Evolutionary conservation across 257 asterid genomes (phyloP).

Genomic region (Fraxinus pennsylvanica): DNA sequence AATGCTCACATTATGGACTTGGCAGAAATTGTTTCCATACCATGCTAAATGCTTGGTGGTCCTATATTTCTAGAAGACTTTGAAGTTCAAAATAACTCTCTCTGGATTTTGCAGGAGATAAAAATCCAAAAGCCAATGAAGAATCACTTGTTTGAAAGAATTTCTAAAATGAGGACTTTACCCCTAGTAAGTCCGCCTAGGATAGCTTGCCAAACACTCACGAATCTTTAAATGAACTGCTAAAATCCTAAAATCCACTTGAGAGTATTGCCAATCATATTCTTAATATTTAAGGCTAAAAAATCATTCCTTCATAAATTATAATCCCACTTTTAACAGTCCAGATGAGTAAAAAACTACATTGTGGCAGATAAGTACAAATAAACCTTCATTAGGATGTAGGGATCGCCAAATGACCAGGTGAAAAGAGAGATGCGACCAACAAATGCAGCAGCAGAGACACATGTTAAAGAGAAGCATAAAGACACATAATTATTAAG

Average conservation of each 20-base stretch:
- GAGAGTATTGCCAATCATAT: not conserved
- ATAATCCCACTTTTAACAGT: not conserved
- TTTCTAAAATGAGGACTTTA: not conserved
- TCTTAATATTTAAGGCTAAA: not conserved
- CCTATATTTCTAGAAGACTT: not conserved
- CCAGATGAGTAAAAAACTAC: not conserved
- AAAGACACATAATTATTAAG: not conserved
- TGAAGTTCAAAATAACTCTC: not conserved
- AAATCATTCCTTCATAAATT: not conserved
- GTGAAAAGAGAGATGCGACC: not conserved
- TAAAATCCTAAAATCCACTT: not conserved
- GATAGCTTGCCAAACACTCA: not conserved
- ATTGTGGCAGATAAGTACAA: not conserved
- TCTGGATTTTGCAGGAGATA: not conserved
- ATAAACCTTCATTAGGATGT: not conserved
- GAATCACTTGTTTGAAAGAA: not conserved
- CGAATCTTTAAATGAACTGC: not conserved
- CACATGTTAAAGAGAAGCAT: slow-evolving; percentile 10
- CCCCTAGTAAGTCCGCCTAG: not conserved
- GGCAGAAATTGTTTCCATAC: not conserved
- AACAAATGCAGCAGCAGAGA: not conserved
- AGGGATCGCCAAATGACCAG: not conserved
- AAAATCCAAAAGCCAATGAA: not conserved
- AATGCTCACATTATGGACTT: not conserved
- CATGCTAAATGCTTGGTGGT: not conserved